Percentiles rank a stretch among this genome's conserved stretches.
phyloP scores from a whole-genome alignment of 441 rosid genomes.

The Biscutella auriculata region DNA sequence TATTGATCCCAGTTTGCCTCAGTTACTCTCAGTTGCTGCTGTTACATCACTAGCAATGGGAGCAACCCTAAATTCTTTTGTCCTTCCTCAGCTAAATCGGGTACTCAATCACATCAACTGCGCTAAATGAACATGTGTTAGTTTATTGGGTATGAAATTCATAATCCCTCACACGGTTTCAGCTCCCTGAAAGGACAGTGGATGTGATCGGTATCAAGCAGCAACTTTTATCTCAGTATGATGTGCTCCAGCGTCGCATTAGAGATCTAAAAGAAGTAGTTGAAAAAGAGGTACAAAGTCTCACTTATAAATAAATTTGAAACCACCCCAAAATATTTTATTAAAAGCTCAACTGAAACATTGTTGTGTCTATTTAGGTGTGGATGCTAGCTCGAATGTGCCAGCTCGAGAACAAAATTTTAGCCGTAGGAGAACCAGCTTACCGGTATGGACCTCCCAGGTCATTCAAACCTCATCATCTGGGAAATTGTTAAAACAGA shows the following conservation, averaged over 20 bases:
- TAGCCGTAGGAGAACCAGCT: slow-evolving; percentile 86
- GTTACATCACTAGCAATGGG: slow-evolving; percentile 62
- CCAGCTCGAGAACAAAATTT: slow-evolving; percentile 93
- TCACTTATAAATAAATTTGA: background rate
- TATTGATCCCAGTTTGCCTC: slow-evolving; percentile 82
- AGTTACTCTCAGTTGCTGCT: slow-evolving; percentile 62
- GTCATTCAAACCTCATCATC: slow-evolving; percentile 7
- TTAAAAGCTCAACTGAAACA: background rate
- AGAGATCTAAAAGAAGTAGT: slow-evolving; percentile 64
- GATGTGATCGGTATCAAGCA: slow-evolving; percentile 63
- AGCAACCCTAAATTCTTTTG: slow-evolving; percentile 50
- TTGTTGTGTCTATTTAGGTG: slow-evolving; percentile 34
- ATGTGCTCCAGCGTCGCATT: slow-evolving; percentile 76
- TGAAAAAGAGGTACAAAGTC: slow-evolving; percentile 63
- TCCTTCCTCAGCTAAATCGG: slow-evolving; percentile 60
- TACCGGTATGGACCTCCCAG: slow-evolving; percentile 50
- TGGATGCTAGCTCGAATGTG: slow-evolving; percentile 97
- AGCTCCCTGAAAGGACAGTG: slow-evolving; percentile 77
- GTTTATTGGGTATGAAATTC: background rate
- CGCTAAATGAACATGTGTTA: background rate
- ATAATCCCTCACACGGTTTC: slow-evolving; percentile 16
- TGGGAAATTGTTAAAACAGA: background rate
- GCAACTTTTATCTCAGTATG: slow-evolving; percentile 80
- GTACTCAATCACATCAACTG: slow-evolving; percentile 20
- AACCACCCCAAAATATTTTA: background rate